Evolutionary conservation across 228 moss, liverwort and hornwort genomes (phyloP).

Genomic region (Sphagnum fallax): DNA sequence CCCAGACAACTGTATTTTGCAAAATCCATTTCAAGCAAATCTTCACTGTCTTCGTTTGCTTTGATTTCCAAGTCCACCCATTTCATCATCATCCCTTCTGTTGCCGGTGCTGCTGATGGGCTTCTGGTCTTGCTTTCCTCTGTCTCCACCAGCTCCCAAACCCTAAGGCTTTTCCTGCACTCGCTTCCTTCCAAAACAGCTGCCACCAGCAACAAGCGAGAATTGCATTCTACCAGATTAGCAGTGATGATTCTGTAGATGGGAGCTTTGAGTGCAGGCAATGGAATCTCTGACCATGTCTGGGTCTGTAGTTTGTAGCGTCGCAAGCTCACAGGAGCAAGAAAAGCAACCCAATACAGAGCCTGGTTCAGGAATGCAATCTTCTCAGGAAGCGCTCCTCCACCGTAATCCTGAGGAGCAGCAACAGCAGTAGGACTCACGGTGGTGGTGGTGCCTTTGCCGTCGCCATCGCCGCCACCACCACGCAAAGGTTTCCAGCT

Average conservation of each 20-base stretch:
- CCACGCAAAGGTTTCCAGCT: background rate
- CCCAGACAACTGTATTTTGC: conserved; percentile 4
- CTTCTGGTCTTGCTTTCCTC: too few relatives aligned
- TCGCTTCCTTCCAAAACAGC: conserved; percentile 1
- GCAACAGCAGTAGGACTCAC: too few relatives aligned
- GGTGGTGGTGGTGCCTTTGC: too few relatives aligned
- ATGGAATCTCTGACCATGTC: background rate
- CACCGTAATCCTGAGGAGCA: background rate
- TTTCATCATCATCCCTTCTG: background rate
- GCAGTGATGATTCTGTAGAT: conserved; percentile 5
- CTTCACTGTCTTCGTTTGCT: background rate
- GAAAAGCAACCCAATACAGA: conserved; percentile 1
- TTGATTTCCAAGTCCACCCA: conserved; percentile 3
- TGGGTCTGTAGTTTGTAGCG: background rate
- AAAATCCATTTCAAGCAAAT: conserved; percentile 4
- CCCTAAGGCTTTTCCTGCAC: conserved; percentile 5
- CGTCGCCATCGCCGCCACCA: background rate
- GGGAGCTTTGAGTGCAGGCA: background rate
- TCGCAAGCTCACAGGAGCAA: background rate
- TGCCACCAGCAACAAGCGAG: conserved; percentile 2
- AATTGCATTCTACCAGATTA: conserved; percentile 4
- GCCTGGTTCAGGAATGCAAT: conserved; percentile 1
- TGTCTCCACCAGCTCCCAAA: conserved; percentile 1
- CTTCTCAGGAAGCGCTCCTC: conserved; percentile 2
- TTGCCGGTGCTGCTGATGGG: too few relatives aligned